Percentiles rank a stretch among this genome's conserved stretches.
Conservation (phyloP, 192 early-diverging fungal species). For the Umbelopsis sp. region DNA sequence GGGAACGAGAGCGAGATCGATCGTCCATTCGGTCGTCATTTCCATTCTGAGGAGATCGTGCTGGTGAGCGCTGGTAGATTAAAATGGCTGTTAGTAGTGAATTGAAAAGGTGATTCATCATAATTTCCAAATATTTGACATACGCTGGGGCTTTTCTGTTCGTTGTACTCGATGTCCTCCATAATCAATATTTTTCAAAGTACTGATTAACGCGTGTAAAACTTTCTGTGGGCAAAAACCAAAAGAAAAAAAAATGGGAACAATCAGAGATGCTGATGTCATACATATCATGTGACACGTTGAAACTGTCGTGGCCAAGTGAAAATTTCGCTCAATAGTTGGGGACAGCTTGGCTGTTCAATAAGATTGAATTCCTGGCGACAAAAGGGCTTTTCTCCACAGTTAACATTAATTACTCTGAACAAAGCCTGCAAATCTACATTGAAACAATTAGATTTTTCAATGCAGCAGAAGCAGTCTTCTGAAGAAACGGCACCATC, state of each 20-base stretch:
- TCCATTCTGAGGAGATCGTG: neutral
- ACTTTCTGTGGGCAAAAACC: neutral
- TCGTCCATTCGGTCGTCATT: neutral
- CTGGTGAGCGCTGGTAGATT: neutral
- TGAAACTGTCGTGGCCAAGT: neutral
- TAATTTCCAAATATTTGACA: too few species aligned
- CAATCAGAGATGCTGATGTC: conserved; percentile 5
- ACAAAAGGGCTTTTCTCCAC: neutral
- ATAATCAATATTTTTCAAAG: neutral
- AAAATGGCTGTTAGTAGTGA: neutral
- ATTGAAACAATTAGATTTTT: neutral
- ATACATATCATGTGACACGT: neutral
- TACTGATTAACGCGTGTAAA: neutral
- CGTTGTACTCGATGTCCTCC: conserved; percentile 11
- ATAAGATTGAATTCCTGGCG: conserved; percentile 1
- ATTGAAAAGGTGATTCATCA: neutral
- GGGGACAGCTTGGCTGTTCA: neutral
- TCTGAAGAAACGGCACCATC: conserved; percentile 19
- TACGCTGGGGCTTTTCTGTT: conserved; percentile 2
- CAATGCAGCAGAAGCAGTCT: conserved; percentile 18
- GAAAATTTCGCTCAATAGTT: neutral
- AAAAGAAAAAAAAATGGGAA: neutral
- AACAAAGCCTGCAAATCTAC: neutral
- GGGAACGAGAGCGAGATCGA: conserved; percentile 18
- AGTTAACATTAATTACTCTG: neutral